Evolutionary conservation across 73 alveolate genomes (phyloP), one percentile per base, ranked within the genome.

Genomic region (Urostyla sp.): DNA sequence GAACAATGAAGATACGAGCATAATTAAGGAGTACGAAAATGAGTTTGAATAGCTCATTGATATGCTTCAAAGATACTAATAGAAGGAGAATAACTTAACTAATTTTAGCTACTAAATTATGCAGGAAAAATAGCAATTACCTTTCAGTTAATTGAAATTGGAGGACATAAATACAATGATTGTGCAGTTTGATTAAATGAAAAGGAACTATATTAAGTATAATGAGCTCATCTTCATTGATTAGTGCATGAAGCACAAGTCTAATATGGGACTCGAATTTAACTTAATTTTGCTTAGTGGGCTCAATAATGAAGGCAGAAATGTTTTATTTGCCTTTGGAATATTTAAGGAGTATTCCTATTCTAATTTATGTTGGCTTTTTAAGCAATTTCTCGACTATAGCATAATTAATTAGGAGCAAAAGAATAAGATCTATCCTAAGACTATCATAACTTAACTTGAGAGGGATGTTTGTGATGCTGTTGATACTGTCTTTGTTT

Each of bases 321-420:
- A 69, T 69, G 83, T 69, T 10, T 38, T 69, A 48, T 69, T 69
- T 28, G 83, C 72, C 53, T 69, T 69, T 69, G 83, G 72, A 46
- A 16, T 69, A 11, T 51, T 69, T 21, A 69, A 69, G 45, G 55
- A 31, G 21, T 23, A 67, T 20, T 54, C 44, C 27, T 21, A 36
- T 13, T 46, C 43, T 46, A 69, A 57, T 24, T 31, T 48, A 5
- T 13, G 40, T 34, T 69, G 83, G 83, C 27, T 69, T 1, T 24
- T 69, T 3, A 69, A 69, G 45, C 30, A 59, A 69, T 69, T 69
- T 34, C 44, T 69, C 10, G 58, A 69, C 38, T 69, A 24, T 49
- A 69, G 83, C n/a, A n/a, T n/a, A n/a, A n/a, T n/a, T 48, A 45
- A 30, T 31, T 69, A 69, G 27, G 23, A 23, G 16, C 18, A 46